Evolutionary conservation across 371 early-diverging fungal genomes (phyloP), one percentile per base, ranked within the genome.

Genomic region (Batrachochytrium dendrobatidis): DNA sequence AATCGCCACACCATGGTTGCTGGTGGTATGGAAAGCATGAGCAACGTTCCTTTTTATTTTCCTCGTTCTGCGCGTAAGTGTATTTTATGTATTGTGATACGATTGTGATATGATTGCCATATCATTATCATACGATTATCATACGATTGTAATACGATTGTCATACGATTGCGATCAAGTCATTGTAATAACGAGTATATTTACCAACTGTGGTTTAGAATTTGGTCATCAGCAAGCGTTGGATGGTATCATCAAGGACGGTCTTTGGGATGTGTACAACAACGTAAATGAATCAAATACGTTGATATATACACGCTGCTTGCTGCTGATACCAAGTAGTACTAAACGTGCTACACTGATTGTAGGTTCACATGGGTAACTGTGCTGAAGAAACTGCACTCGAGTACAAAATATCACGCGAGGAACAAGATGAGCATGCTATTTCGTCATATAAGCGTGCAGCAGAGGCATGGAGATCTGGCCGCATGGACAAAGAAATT

Each of bases 1-100:
- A 81, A 83, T 58, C 84, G 81, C 44, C 85, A 62, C 55, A 52
- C 75, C 43, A 78, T 89, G 24, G 87, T 95, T 62, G 94, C 93
- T 43, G 98, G 91, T 61, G 99, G 99, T 46, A 90, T 87, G 72
- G 98, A 99, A 76, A 91, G 92, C 56, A 99, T 99, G 99, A 84
- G 87, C 73, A 95, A 95, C 72, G 85, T 86, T 15, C 97, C 97
- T 17, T 94, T 89, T 81, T 95, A 91, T 70, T 70, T 89, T 31
- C 90, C 91, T 1, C 51, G 77, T 26, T 30, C 73, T 81, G 53
- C 59, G 31, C 58, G 68, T 68, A 52, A 60, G 65, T 62, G 28
- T 29, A 33, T 12, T 34, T 20, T 6, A 8, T 30, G 29, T 12
- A 28, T 63, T n/a, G n/a, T n/a, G n/a, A 26, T 4, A 17, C 62